These are phyloP conservation scores for Ophiostoma piceae DNA, from an alignment of 2,329 filamentous ascomycete species.

Conservation along the genomic window DNA sequence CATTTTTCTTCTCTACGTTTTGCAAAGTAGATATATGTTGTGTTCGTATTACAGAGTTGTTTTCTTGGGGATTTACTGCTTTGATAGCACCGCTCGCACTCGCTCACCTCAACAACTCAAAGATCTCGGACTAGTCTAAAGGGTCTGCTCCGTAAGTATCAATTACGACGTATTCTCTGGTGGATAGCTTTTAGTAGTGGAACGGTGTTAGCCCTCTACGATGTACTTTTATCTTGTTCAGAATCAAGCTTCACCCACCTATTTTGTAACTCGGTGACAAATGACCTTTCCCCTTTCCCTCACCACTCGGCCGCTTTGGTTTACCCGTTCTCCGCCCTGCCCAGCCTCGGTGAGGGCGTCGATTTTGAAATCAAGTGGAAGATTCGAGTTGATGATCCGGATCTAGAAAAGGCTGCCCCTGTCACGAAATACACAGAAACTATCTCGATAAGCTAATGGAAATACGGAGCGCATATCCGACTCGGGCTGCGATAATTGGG, in stretches of 20 bases:
- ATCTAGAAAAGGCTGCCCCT: background rate
- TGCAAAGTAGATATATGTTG: too few species aligned
- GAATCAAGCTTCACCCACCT: background rate
- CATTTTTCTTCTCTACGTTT: background rate
- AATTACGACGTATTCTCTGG: too few species aligned
- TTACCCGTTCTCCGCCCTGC: background rate
- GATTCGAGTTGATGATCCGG: background rate
- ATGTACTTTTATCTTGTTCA: background rate
- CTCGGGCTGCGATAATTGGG: background rate
- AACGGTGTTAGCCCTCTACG: background rate
- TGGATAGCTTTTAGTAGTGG: too few species aligned
- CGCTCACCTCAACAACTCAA: too few species aligned
- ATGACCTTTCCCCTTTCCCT: constrained; percentile 6
- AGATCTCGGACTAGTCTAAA: too few species aligned
- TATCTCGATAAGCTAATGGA: background rate
- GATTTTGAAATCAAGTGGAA: background rate
- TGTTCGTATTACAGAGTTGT: too few species aligned
- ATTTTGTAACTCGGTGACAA: background rate
- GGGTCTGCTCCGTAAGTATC: too few species aligned
- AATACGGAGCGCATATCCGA: background rate
- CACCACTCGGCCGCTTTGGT: background rate
- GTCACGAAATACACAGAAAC: background rate
- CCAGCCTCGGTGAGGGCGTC: background rate
- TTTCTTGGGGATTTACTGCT: too few species aligned
- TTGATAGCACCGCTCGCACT: too few species aligned